Conservation (phyloP, 805 yeast species). For the Metschnikowia lachancei region DNA sequence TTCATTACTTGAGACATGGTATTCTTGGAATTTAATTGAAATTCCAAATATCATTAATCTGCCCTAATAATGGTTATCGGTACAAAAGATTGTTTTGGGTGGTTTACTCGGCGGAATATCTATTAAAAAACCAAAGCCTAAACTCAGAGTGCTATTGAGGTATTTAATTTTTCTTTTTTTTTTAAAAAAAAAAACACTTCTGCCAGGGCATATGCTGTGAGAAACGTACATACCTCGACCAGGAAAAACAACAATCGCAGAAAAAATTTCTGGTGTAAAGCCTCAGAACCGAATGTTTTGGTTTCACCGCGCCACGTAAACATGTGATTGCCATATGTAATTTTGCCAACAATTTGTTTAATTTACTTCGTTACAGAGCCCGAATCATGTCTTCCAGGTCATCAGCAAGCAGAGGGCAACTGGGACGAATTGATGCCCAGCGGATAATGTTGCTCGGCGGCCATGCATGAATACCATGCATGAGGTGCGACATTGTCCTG, state of each 20-base stretch:
- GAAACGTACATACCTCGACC: neutral
- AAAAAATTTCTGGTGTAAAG: neutral
- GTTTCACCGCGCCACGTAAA: too few species aligned
- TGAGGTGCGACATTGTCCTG: conserved; percentile 2
- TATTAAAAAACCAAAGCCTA: conserved; percentile 3
- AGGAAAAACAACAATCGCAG: neutral
- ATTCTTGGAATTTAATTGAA: neutral
- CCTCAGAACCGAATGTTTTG: too few species aligned
- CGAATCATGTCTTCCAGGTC: neutral
- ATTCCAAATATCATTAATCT: too few species aligned
- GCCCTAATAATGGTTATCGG: too few species aligned
- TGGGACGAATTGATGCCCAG: neutral
- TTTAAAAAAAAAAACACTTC: neutral
- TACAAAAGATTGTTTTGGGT: too few species aligned
- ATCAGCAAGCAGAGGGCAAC: neutral
- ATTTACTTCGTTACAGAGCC: neutral
- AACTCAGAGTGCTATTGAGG: neutral
- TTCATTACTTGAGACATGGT: neutral
- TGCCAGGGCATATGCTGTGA: conserved; percentile 4
- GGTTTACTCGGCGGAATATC: conserved; percentile 1
- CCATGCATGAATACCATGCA: conserved; percentile 1
- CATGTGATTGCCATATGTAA: too few species aligned
- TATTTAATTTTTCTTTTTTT: neutral
- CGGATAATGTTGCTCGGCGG: conserved; percentile 2
- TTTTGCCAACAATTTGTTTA: too few species aligned